These are phyloP conservation scores for Senecio squalidus DNA, from an alignment of 140 eudicot genomes.

Conservation along the genomic window DNA sequence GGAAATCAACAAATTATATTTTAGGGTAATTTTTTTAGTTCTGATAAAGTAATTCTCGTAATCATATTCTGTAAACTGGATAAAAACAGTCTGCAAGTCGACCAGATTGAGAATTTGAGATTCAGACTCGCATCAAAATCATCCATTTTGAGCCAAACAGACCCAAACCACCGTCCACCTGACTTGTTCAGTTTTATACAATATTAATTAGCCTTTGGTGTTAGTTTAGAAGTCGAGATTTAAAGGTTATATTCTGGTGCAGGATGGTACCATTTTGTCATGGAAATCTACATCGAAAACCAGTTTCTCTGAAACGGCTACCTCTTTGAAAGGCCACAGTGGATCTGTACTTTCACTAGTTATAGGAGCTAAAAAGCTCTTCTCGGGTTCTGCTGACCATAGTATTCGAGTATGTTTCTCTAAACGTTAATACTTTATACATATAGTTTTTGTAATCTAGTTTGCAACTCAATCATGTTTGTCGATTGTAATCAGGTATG, in stretches of 20 bases:
- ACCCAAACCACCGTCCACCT: too few species aligned
- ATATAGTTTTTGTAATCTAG: neutral
- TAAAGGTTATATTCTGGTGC: neutral
- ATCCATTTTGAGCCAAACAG: too few species aligned
- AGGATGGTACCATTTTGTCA: constrained; percentile 62
- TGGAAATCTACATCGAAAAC: constrained; percentile 44
- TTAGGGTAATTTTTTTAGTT: too few species aligned
- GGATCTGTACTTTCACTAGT: constrained; percentile 53
- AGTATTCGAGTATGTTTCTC: constrained; percentile 45
- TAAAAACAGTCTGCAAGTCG: too few species aligned
- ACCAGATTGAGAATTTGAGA: too few species aligned
- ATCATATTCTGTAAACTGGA: neutral
- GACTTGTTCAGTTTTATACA: too few species aligned
- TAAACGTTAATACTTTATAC: neutral
- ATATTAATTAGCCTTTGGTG: neutral
- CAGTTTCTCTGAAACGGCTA: constrained; percentile 20
- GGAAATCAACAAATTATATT: too few species aligned
- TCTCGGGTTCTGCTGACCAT: constrained; percentile 54
- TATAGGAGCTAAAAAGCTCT: constrained; percentile 52
- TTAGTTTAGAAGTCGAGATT: neutral
- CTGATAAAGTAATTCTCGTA: too few species aligned
- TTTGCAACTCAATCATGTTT: neutral
- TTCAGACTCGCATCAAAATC: too few species aligned
- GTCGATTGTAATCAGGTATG: constrained; percentile 35
- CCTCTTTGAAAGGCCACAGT: constrained; percentile 48